Base-by-base conservation (phyloP, 148 eudicot species). In the Vaccinium darrowii region DNA sequence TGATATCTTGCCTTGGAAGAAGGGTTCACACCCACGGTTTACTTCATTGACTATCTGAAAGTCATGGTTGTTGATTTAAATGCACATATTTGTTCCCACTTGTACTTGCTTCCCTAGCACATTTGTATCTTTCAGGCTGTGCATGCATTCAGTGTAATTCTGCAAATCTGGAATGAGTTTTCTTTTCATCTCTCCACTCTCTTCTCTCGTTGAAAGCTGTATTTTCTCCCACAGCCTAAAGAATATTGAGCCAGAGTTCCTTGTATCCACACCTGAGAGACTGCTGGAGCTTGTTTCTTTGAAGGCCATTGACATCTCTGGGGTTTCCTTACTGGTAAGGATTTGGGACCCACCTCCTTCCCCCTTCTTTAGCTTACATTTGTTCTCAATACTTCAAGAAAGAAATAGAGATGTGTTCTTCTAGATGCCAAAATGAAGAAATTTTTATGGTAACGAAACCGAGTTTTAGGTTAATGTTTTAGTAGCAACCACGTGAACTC, bases 211-310 rank as follows among this genome's bases (percentile, higher is more conserved):
- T 27, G 36, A 30, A 12, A 50, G 50, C 36, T 79, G 74, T 69
- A 33, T 87, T 76, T 81, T 84, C 33, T 84, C 84, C 62, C 78
- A 77, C 90, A 97, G 99, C 71, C 88, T 97, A 30, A 94, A 90
- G 90, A 93, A 89, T 65, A 94, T 96, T 87, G 98, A 97, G 84
- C 99, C 99, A 49, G 99, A 97, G 90, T 94, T 95, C 88, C 86
- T 97, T 71, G 87, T 97, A 79, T 95, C 98, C 69, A 97, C 99
- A 33, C 98, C 98, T 14, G 95, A 94, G 79, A 93, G 98, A 83
- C 96, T 97, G 81, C 86, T 90, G 93, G 93, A 95, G 89, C 94
- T 97, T 78, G 79, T 95, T 80, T 87, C 92, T n/a, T 84, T 89
- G 84, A 90, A 92, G 86, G 96, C 95, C 78, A 78, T 95, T 81